These are phyloP conservation scores for Eucalyptus cloeziana DNA, from an alignment of 345 rosid species.

Conservation along the genomic window DNA sequence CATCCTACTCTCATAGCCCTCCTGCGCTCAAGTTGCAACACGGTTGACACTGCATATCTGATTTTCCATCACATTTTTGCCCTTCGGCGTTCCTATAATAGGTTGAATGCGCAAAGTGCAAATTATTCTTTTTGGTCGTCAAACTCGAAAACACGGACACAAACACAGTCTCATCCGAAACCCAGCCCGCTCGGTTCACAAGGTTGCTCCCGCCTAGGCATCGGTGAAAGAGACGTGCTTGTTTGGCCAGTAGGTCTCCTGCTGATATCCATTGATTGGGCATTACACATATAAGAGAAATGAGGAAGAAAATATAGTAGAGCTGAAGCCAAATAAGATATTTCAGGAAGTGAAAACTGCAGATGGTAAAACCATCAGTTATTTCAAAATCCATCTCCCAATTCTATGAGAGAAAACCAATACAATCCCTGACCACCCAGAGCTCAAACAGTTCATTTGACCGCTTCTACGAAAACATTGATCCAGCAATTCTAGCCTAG, in stretches of 20 bases:
- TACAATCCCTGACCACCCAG: not conserved
- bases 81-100: too few relatives aligned
- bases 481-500: not conserved
- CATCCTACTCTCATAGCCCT: too few relatives aligned
- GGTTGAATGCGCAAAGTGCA: too few relatives aligned
- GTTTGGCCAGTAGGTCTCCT: not conserved
- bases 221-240: not conserved
- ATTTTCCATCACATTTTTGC: too few relatives aligned
- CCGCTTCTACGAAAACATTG: not conserved
- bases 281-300: not conserved
- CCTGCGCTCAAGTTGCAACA: too few relatives aligned
- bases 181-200: not conserved
- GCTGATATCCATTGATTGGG: not conserved
- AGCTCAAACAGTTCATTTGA: not conserved
- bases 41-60: too few relatives aligned
- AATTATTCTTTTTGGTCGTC: too few relatives aligned
- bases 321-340: not conserved
- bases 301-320: not conserved
- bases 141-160: too few relatives aligned
- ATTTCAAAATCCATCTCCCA: not conserved
- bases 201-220: not conserved
- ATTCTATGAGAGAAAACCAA: not conserved
- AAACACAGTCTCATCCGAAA: too few relatives aligned
- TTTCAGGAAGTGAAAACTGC: not conserved
- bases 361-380: not conserved